Percentiles rank a stretch among this genome's conserved stretches.
Conservation (phyloP, 2,329 filamentous ascomycete genomes). For the Cercospora sp. region DNA sequence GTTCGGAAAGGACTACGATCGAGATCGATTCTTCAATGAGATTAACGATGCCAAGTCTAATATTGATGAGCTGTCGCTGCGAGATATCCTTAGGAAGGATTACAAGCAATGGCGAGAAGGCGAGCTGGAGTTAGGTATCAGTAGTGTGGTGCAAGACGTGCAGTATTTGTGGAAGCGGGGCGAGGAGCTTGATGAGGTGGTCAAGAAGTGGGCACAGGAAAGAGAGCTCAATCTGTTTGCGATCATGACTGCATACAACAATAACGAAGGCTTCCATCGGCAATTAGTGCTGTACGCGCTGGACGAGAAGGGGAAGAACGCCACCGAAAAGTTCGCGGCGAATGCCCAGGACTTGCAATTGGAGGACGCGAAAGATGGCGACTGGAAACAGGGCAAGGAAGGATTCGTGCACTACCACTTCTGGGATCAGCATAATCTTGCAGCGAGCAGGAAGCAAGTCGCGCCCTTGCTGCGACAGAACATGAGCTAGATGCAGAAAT, state of each 20-base stretch:
- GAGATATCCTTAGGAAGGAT: conserved; percentile 75
- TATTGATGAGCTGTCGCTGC: conserved; percentile 60
- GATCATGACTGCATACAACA: conserved; percentile 68
- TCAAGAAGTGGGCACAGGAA: conserved; percentile 59
- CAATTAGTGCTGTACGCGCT: conserved; percentile 68
- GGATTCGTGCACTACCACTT: conserved; percentile 44
- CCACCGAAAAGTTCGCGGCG: conserved; percentile 58
- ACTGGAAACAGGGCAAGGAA: conserved; percentile 37
- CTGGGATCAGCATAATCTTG: conserved; percentile 65
- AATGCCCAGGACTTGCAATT: conserved; percentile 57
- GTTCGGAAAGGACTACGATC: conserved; percentile 51
- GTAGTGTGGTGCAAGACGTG: conserved; percentile 64
- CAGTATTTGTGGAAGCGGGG: conserved; percentile 60
- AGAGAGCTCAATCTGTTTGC: conserved; percentile 62
- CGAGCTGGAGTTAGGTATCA: conserved; percentile 63
- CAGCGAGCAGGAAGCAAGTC: conserved; percentile 64
- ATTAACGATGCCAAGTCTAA: conserved; percentile 68
- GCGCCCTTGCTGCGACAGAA: conserved; percentile 59
- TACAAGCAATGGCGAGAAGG: conserved; percentile 75
- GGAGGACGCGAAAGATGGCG: conserved; percentile 52
- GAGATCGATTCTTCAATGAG: conserved; percentile 58
- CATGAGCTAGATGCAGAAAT: conserved; percentile 29
- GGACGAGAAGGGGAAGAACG: conserved; percentile 51
- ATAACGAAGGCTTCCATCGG: conserved; percentile 59
- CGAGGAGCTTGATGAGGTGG: conserved; percentile 52